A percentile compares a stretch with the other conserved stretches of the same genome.
Conservation (phyloP, 495 filamentous ascomycete species). For the Penicillium simplicissimum region DNA sequence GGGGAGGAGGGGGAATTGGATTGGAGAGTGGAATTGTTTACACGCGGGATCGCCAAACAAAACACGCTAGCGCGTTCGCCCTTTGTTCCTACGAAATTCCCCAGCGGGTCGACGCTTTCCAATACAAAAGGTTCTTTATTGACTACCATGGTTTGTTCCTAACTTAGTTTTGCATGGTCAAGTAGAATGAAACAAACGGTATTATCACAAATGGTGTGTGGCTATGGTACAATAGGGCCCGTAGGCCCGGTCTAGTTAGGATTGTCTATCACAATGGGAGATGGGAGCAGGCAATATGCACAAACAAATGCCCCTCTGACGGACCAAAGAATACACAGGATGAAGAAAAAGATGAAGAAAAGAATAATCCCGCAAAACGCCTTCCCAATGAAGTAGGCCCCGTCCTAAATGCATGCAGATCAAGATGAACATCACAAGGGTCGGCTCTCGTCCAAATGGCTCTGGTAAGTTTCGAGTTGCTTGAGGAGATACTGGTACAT, state of each 20-base stretch:
- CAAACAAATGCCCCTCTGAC: neutral
- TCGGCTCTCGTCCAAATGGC: constrained; percentile 26
- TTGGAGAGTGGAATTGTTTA: constrained; percentile 31
- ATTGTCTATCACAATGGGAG: constrained; percentile 12
- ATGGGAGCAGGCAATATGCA: constrained; percentile 6
- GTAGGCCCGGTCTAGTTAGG: constrained; percentile 2
- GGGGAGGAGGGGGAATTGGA: constrained; percentile 23
- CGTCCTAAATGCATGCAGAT: constrained; percentile 20
- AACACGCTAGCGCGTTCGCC: constrained; percentile 33
- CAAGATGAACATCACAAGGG: constrained; percentile 22
- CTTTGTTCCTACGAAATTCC: constrained; percentile 7
- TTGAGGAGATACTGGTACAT: constrained; percentile 88
- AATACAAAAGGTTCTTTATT: neutral
- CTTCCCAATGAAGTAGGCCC: constrained; percentile 27
- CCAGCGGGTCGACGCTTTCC: neutral
- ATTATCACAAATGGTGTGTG: neutral
- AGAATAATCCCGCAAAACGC: constrained; percentile 27
- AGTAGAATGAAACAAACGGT: neutral
- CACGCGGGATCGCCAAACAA: constrained; percentile 38
- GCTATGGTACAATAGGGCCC: constrained; percentile 12
- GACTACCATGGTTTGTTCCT: neutral
- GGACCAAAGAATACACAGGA: constrained; percentile 7
- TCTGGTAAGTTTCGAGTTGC: constrained; percentile 60
- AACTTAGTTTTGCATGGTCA: neutral
- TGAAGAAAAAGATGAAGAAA: constrained; percentile 5